Conservation (phyloP, 768 basidiomycete genomes). For the Scleroderma bovista region DNA sequence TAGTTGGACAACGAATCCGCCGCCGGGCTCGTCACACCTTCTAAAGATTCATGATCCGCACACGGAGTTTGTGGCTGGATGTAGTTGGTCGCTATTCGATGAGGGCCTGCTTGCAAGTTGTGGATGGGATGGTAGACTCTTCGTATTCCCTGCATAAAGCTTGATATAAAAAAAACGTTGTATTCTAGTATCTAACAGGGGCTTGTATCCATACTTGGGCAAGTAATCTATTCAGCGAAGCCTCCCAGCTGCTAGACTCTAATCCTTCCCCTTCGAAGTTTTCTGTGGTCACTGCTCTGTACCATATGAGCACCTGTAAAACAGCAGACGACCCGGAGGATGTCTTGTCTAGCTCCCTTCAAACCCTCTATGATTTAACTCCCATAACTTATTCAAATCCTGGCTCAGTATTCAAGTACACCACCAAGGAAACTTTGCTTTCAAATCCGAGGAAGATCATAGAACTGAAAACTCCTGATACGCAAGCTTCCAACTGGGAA, state of each 20-base stretch:
- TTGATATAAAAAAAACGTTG: not conserved
- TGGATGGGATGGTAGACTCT: slow-evolving; percentile 85
- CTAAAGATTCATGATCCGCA: slow-evolving; percentile 79
- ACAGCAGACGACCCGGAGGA: slow-evolving; percentile 48
- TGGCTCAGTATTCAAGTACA: slow-evolving; percentile 49
- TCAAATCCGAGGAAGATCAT: slow-evolving; percentile 24
- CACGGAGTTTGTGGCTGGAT: slow-evolving; percentile 92
- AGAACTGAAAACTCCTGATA: slow-evolving; percentile 56
- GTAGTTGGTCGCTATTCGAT: slow-evolving; percentile 89
- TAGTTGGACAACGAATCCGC: slow-evolving; percentile 72
- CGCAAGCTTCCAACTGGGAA: slow-evolving; percentile 63
- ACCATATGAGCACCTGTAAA: no score
- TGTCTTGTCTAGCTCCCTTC: slow-evolving; percentile 59
- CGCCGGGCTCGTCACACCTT: slow-evolving; percentile 43
- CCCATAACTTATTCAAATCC: slow-evolving; percentile 57
- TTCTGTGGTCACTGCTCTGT: no score
- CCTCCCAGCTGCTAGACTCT: no score
- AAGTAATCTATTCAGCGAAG: not conserved
- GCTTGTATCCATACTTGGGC: not conserved
- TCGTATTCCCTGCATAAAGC: slow-evolving; percentile 57
- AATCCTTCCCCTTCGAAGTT: no score
- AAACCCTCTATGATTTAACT: slow-evolving; percentile 53
- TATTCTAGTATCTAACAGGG: not conserved
- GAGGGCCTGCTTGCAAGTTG: slow-evolving; percentile 84
- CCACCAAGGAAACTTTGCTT: slow-evolving; percentile 12